phyloP scores from a whole-genome alignment of 371 early-diverging fungal species.

The Massospora cicadina region DNA sequence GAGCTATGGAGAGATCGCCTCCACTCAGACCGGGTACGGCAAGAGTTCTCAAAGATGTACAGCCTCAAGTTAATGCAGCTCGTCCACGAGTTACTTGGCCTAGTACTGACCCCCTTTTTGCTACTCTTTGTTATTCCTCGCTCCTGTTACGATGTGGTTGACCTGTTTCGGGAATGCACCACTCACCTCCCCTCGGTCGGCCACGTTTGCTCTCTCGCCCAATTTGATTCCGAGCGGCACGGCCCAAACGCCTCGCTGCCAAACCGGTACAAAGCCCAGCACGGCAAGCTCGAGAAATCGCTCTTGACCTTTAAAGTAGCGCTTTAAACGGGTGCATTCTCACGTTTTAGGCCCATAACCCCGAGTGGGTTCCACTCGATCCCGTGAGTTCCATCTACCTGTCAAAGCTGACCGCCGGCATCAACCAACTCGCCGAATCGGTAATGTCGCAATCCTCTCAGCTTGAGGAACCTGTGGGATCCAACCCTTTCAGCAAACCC shows the following conservation, averaged over 20 bases:
- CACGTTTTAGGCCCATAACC: slow-evolving; percentile 42
- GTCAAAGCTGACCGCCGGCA: slow-evolving; percentile 15
- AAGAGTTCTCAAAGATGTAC: slow-evolving; percentile 60
- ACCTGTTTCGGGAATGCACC: slow-evolving; percentile 86
- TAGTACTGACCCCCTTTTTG: slow-evolving; percentile 71
- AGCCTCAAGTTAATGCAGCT: slow-evolving; percentile 61
- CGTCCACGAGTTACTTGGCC: slow-evolving; percentile 60
- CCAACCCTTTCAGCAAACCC: neutral
- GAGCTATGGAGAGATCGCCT: slow-evolving; percentile 61
- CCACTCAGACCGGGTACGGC: slow-evolving; percentile 72
- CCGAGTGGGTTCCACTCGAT: slow-evolving; percentile 60
- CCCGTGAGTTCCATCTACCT: slow-evolving; percentile 52
- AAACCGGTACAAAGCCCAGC: slow-evolving; percentile 47
- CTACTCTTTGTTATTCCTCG: slow-evolving; percentile 61
- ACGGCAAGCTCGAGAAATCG: slow-evolving; percentile 94
- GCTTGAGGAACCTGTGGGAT: neutral
- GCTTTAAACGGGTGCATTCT: neutral
- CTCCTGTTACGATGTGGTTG: slow-evolving; percentile 62
- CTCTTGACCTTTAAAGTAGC: slow-evolving; percentile 82
- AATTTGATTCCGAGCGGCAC: slow-evolving; percentile 71
- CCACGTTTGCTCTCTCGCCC: slow-evolving; percentile 88
- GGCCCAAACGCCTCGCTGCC: slow-evolving; percentile 33
- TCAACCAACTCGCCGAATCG: neutral
- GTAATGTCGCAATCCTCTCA: neutral
- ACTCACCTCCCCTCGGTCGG: slow-evolving; percentile 80